Percentiles rank a stretch among this genome's conserved stretches.
Evolutionary conservation across 768 basidiomycete genomes (phyloP).

Genomic region (Phaeotremella skinneri): DNA sequence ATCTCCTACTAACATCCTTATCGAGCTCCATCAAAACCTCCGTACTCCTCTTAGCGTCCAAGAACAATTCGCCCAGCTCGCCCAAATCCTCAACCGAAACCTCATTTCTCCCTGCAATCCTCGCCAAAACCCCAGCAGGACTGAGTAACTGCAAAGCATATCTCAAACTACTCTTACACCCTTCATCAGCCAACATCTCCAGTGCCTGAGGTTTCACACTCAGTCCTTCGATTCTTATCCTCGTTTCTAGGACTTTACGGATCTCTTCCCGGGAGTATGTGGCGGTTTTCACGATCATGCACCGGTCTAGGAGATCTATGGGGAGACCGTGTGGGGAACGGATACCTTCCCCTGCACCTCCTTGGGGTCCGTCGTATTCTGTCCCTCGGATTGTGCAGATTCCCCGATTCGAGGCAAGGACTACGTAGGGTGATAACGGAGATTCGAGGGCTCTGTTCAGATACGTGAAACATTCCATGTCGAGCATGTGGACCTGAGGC

Average conservation of each 20-base stretch:
- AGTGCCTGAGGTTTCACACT: slow-evolving; percentile 71
- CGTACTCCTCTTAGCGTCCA: slow-evolving; percentile 71
- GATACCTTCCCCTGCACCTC: slow-evolving; percentile 61
- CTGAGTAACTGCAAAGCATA: slow-evolving; percentile 88
- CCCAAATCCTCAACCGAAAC: slow-evolving; percentile 84
- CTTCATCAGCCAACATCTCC: slow-evolving; percentile 75
- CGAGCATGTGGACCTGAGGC: slow-evolving; percentile 93
- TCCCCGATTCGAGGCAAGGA: slow-evolving; percentile 93
- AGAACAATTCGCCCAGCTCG: slow-evolving; percentile 91
- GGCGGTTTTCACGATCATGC: slow-evolving; percentile 90
- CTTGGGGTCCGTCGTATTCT: slow-evolving; percentile 52
- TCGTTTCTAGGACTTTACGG: slow-evolving; percentile 76
- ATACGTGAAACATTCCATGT: slow-evolving; percentile 99
- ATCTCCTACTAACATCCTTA: neutral
- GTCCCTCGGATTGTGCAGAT: slow-evolving; percentile 90
- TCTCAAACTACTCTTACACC: slow-evolving; percentile 75
- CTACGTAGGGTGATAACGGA: slow-evolving; percentile 94
- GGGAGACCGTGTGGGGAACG: slow-evolving; percentile 90
- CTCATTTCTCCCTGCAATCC: slow-evolving; percentile 70
- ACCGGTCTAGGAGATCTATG: slow-evolving; percentile 89
- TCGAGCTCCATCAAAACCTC: slow-evolving; percentile 34
- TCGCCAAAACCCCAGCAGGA: slow-evolving; percentile 83
- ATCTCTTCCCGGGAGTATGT: slow-evolving; percentile 79
- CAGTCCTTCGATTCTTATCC: slow-evolving; percentile 82
- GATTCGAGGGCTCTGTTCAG: slow-evolving; percentile 93